Evolutionary conservation across 2,329 filamentous ascomycete species (phyloP).

Genomic region (Myotisia sp.): DNA sequence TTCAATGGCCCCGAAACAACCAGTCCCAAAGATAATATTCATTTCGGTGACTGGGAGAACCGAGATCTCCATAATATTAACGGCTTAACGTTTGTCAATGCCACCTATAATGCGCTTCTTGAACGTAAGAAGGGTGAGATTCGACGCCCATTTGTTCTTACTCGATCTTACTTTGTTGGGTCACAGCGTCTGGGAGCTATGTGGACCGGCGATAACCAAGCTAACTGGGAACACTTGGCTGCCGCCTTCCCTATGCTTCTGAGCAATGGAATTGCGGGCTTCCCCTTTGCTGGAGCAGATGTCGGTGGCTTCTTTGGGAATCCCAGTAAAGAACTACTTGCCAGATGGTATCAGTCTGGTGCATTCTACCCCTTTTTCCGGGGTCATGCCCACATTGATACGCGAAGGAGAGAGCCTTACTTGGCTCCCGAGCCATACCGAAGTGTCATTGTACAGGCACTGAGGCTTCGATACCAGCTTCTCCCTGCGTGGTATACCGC

Average conservation of each 20-base stretch:
- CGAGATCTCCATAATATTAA: constrained; percentile 93
- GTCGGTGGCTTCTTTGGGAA: constrained; percentile 98
- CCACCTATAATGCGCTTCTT: constrained; percentile 72
- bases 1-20: constrained; percentile 98
- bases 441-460: constrained; percentile 69
- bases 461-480: constrained; percentile 77
- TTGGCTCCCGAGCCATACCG: constrained; percentile 72
- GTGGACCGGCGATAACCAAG: constrained; percentile 98
- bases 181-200: constrained; percentile 83
- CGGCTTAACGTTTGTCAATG: constrained; percentile 88
- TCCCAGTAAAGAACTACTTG: constrained; percentile 77
- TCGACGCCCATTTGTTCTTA: constrained; percentile 80
- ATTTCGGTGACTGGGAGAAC: constrained; percentile 86
- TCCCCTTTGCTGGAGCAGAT: constrained; percentile 86
- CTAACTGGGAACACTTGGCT: constrained; percentile 80
- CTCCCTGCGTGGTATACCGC: constrained; percentile 94
- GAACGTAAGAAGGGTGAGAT: constrained; percentile 75
- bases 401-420: constrained; percentile 86
- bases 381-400: constrained; percentile 90
- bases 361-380: constrained; percentile 98
- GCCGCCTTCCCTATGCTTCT: constrained; percentile 85
- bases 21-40: constrained; percentile 97
- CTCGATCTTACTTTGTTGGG: constrained; percentile 81
- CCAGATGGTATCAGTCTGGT: constrained; percentile 91
- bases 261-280: constrained; percentile 82